These are phyloP conservation scores for Leishmania major DNA, from an alignment of 208 protist genomes.

Conservation along the genomic window DNA sequence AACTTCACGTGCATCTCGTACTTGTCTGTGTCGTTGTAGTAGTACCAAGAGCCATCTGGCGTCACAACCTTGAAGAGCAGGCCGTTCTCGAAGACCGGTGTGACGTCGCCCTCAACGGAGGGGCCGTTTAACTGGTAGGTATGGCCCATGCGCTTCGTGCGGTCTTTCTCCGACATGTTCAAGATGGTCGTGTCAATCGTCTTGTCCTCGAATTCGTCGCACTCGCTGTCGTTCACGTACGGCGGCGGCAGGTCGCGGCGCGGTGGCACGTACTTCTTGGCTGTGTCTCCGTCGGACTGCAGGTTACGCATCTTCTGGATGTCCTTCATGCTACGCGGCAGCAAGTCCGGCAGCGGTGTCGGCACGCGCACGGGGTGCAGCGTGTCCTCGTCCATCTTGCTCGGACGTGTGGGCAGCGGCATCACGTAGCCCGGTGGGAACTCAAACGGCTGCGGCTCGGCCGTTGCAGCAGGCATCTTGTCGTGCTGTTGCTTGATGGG, in stretches of 20 bases:
- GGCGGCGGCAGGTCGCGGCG: slow-evolving; percentile 62
- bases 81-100: slow-evolving; percentile 63
- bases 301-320: slow-evolving; percentile 69
- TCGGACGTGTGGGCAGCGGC: slow-evolving; percentile 34
- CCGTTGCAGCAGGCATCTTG: neutral
- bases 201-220: slow-evolving; percentile 83
- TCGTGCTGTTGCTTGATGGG: neutral
- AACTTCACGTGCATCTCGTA: slow-evolving; percentile 88
- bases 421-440: slow-evolving; percentile 56
- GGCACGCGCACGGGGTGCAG: slow-evolving; percentile 54
- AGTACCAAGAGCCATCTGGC: slow-evolving; percentile 65
- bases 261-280: slow-evolving; percentile 57
- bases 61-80: slow-evolving; percentile 75
- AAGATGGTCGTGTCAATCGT: slow-evolving; percentile 59
- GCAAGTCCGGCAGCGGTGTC: slow-evolving; percentile 70
- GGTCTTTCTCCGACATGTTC: slow-evolving; percentile 47
- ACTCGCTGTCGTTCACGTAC: slow-evolving; percentile 85
- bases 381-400: slow-evolving; percentile 54
- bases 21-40: slow-evolving; percentile 87
- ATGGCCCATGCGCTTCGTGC: slow-evolving; percentile 11
- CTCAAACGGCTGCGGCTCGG: slow-evolving; percentile 32
- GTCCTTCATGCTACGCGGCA: slow-evolving; percentile 73
- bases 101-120: slow-evolving; percentile 49
- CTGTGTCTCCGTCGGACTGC: slow-evolving; percentile 54
- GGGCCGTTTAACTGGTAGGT: slow-evolving; percentile 55